A percentile compares a stretch with the other conserved stretches of the same genome.
These are phyloP conservation scores for Phellopilus nigrolimitatus DNA, from an alignment of 1,284 basidiomycete species.

Conservation along the genomic window DNA sequence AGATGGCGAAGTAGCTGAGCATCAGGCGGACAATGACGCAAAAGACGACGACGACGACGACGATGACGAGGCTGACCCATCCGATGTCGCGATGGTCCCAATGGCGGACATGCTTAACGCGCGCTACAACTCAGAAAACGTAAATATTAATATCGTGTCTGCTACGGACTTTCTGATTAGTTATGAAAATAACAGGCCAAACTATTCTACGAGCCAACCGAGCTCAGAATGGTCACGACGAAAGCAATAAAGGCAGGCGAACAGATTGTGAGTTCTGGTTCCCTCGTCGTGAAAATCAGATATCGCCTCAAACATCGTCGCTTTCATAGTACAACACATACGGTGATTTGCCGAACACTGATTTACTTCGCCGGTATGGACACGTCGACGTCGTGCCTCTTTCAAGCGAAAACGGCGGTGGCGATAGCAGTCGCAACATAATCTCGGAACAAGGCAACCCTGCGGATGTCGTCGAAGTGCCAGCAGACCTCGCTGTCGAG, in stretches of 20 bases:
- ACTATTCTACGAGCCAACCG: slow-evolving; percentile 73
- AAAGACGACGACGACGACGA: slow-evolving; percentile 45
- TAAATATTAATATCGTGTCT: slow-evolving; percentile 35
- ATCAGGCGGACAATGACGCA: slow-evolving; percentile 24
- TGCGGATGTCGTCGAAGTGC: slow-evolving; percentile 82
- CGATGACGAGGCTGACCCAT: slow-evolving; percentile 58
- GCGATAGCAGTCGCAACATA: background rate
- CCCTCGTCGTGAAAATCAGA: background rate
- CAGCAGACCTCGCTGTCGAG: slow-evolving; percentile 71
- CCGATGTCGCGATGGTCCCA: slow-evolving; percentile 90
- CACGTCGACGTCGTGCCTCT: slow-evolving; percentile 80
- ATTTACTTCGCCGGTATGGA: slow-evolving; percentile 89
- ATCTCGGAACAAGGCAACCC: slow-evolving; percentile 62
- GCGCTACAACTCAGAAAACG: slow-evolving; percentile 82
- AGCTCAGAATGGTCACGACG: slow-evolving; percentile 80
- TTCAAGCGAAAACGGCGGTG: slow-evolving; percentile 23
- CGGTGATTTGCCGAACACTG: slow-evolving; percentile 91
- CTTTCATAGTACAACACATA: slow-evolving; percentile 91
- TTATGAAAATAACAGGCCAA: slow-evolving; percentile 55
- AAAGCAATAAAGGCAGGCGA: slow-evolving; percentile 72
- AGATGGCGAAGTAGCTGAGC: slow-evolving; percentile 24
- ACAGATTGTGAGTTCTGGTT: slow-evolving; percentile 69
- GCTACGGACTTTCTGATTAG: slow-evolving; percentile 5
- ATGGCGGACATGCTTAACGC: slow-evolving; percentile 96
- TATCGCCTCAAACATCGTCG: background rate